A percentile compares a stretch with the other conserved stretches of the same genome.
These are phyloP conservation scores for Lentinula raphanica DNA, from an alignment of 768 basidiomycete genomes.

Conservation along the genomic window DNA sequence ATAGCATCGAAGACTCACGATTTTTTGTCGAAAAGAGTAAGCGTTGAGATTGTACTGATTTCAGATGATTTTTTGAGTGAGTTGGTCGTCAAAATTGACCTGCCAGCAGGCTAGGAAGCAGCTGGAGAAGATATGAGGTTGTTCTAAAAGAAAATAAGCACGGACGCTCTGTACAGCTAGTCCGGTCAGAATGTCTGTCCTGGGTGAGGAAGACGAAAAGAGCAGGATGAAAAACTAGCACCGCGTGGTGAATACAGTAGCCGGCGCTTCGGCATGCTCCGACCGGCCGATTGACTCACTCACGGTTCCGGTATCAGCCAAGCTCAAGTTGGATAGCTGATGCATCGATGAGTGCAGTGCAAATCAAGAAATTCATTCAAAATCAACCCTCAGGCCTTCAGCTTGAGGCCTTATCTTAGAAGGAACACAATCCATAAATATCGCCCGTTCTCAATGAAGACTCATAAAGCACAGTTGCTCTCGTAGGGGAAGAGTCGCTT, in stretches of 20 bases:
- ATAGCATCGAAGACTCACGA: slow-evolving; percentile 23
- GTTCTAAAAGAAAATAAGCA: slow-evolving; percentile 32
- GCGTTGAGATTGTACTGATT: slow-evolving; percentile 34
- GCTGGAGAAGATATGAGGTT: slow-evolving; percentile 38
- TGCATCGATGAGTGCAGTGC: too few relatives aligned
- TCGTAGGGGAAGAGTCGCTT: too few relatives aligned
- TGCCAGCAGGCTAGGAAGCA: slow-evolving; percentile 84
- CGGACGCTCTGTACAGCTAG: slow-evolving; percentile 34
- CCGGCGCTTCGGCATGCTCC: neutral
- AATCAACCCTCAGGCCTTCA: too few relatives aligned
- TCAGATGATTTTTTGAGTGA: slow-evolving; percentile 55
- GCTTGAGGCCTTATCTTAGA: too few relatives aligned
- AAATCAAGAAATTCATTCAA: too few relatives aligned
- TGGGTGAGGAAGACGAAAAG: slow-evolving; percentile 36
- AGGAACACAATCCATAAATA: too few relatives aligned
- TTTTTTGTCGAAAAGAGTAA: slow-evolving; percentile 21
- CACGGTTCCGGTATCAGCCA: neutral
- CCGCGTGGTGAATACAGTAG: neutral
- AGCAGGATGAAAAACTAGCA: slow-evolving; percentile 16
- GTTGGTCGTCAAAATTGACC: slow-evolving; percentile 83
- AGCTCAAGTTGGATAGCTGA: neutral
- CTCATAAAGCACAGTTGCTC: too few relatives aligned
- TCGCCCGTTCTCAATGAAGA: too few relatives aligned
- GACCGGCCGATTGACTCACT: neutral
- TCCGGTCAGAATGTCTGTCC: slow-evolving; percentile 32